Conservation (phyloP, 2,329 filamentous ascomycete species). For the Diplodia scrobiculata region DNA sequence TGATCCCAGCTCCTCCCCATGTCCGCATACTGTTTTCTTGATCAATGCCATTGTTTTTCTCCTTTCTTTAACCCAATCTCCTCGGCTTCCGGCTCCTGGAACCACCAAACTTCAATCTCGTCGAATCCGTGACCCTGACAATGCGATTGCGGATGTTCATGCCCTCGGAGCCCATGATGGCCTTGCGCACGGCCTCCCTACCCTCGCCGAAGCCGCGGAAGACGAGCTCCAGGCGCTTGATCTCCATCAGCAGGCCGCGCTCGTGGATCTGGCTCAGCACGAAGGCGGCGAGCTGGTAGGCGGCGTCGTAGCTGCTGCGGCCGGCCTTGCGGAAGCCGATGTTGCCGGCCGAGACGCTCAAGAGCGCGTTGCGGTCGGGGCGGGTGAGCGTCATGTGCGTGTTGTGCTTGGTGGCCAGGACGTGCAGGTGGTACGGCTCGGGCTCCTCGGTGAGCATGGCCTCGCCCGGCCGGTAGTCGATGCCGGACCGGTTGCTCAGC, state of each 20-base stretch:
- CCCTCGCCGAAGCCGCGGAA: constrained; percentile 84
- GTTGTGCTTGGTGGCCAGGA: constrained; percentile 90
- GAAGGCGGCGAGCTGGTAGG: constrained; percentile 84
- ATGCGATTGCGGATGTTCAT: constrained; percentile 73
- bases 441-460: constrained; percentile 1
- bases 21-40: not conserved
- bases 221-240: constrained; percentile 75
- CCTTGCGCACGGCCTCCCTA: constrained; percentile 86
- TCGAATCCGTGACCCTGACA: constrained; percentile 77
- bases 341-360: constrained; percentile 81
- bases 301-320: constrained; percentile 83
- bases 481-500: not conserved
- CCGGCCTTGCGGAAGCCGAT: constrained; percentile 86
- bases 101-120: constrained; percentile 93
- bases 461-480: constrained; percentile 7
- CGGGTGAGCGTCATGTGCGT: constrained; percentile 88
- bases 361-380: constrained; percentile 75
- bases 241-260: constrained; percentile 73
- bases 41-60: too few species aligned
- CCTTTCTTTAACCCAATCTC: constrained; percentile 64
- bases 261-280: constrained; percentile 83
- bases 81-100: constrained; percentile 81
- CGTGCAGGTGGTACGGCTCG: constrained; percentile 80
- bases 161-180: constrained; percentile 83
- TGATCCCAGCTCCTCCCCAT: not conserved